Evolutionary conservation across 352 stramenopile species (phyloP).

Genomic region (Blastocystis sp.): DNA sequence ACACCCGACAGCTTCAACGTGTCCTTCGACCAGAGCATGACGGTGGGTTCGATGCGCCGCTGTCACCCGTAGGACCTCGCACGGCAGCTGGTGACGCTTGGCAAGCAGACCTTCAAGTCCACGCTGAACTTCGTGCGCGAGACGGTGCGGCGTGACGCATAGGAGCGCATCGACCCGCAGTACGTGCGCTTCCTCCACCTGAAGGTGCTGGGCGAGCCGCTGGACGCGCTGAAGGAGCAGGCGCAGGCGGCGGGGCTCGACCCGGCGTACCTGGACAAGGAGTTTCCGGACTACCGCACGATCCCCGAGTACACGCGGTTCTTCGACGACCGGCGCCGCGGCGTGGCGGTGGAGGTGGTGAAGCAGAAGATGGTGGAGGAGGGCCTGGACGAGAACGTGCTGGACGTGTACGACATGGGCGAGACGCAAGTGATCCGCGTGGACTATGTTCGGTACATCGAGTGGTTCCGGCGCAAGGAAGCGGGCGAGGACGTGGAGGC

Average conservation of each 20-base stretch:
- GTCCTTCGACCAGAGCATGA: conserved; percentile 4
- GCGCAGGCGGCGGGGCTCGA: conserved; percentile 11
- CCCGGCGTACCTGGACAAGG: conserved; percentile 52
- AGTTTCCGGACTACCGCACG: conserved; percentile 53
- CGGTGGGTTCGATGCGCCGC: background rate
- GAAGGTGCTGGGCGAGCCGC: conserved; percentile 40
- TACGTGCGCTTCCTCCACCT: conserved; percentile 62
- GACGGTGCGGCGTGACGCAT: background rate
- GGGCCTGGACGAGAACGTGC: conserved; percentile 35
- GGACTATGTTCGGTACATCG: conserved; percentile 47
- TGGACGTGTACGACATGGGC: conserved; percentile 62
- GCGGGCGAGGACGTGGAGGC: conserved; percentile 10
- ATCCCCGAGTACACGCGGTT: conserved; percentile 26
- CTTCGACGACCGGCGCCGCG: conserved; percentile 30
- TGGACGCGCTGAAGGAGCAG: conserved; percentile 54
- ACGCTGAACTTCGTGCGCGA: background rate
- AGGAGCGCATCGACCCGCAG: conserved; percentile 30
- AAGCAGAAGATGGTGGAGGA: conserved; percentile 53
- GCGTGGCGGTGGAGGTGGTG: conserved; percentile 40
- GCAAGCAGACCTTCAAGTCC: background rate
- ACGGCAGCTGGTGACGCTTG: background rate
- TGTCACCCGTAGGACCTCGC: conserved; percentile 18
- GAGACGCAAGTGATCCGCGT: conserved; percentile 25
- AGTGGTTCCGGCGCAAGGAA: conserved; percentile 49
- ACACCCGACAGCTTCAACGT: background rate